A percentile compares a stretch with the other conserved stretches of the same genome.
These are phyloP conservation scores for Cymbopogon flexuosus DNA, from an alignment of 202 grass and related monocot genomes.

Conservation along the genomic window DNA sequence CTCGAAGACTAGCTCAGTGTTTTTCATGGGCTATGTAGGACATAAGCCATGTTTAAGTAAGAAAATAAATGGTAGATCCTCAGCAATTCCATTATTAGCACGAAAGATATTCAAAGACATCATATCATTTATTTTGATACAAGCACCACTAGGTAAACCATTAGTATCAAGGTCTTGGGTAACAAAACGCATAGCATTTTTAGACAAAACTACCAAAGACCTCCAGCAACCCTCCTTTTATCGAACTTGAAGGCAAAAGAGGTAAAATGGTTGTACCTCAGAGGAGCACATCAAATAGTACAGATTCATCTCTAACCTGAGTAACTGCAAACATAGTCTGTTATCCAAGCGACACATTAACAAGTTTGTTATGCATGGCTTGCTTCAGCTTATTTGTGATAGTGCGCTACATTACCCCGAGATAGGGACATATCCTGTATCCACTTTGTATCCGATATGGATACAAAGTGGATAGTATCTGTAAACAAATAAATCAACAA, in stretches of 20 bases:
- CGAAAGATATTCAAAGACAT: neutral
- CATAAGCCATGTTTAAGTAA: neutral
- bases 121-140: neutral
- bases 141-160: neutral
- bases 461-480: neutral
- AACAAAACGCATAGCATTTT: neutral
- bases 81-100: neutral
- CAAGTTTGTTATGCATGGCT: neutral
- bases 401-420: neutral
- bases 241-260: neutral
- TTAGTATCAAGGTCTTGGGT: neutral
- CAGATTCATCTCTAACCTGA: constrained; percentile 1
- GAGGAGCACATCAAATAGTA: neutral
- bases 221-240: neutral
- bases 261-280: neutral
- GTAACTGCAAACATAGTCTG: neutral
- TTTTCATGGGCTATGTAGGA: neutral
- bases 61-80: neutral
- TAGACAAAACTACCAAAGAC: neutral
- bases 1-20: neutral
- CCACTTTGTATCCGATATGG: neutral
- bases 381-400: neutral
- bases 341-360: neutral
- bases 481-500: neutral
- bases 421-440: neutral